Base-by-base conservation (phyloP, 2,329 filamentous ascomycete species). In the Fonsecaea nubica region DNA sequence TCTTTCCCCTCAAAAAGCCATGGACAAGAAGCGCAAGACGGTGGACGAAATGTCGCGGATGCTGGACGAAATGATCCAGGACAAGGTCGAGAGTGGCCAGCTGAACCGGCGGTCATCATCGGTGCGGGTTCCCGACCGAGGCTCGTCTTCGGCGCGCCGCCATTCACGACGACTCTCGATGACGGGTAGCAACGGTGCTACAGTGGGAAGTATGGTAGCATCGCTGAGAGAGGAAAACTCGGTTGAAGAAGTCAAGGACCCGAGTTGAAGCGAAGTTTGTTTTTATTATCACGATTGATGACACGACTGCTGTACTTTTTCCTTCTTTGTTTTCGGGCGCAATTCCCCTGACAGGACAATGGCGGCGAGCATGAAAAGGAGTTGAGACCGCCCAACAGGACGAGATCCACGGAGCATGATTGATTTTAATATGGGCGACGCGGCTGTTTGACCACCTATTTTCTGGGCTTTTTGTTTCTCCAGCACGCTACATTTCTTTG, bases 51-150 rank as follows among this genome's bases (percentile, higher is more conserved):
- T 97, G 89, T 96, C 92, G 72, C 88, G 89, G 74, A 93, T 97
- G 81, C 85, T 97, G 32, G 94, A 98, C 74, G 92, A 97, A 79
- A 97, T 98, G 94, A 95, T 97, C 66, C 91, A 93, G 75, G 91
- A 94, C 75, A 88, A 91, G 65, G 90, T 96, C 61, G 91, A 95
- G 73, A 88, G 84, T 60, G 92, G 91, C 25, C 87, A 92, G 62
- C 80, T 92, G 25, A 83, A 92, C 35, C 87, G 90, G 73, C 80
- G 81, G 59, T 83, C 89, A 67, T 90, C 89, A 48, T 92, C 89
- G 74, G 85, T 92, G 58, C 86, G 88, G 57, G 76, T 90, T 40
- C 63, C 70, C 42, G 50, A 69, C 33, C 63, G 66, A 18, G 40
- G 50, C 30, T 62, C 66, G 32, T 71, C 68, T 2, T 63, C 60